phyloP scores from a whole-genome alignment of 768 basidiomycete species.

The Mycena haematopus region DNA sequence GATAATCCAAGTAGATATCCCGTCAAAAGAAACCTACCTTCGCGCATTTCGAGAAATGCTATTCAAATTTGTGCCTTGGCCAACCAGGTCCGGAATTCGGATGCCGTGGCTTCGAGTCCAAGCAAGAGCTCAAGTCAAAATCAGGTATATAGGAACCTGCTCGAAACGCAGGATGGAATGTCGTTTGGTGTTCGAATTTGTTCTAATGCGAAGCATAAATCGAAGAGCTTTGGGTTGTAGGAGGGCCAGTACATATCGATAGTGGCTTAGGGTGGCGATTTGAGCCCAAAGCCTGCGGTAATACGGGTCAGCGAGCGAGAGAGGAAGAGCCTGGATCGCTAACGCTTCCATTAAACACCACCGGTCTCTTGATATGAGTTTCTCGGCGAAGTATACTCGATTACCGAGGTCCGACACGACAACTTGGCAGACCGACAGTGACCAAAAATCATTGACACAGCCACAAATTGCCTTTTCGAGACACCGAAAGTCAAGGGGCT shows the following conservation, averaged over 20 bases:
- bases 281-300: not conserved
- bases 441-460: not conserved
- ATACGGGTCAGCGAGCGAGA: no score
- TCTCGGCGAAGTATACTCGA: not conserved
- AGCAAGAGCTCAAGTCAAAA: not conserved
- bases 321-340: not conserved
- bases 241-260: not conserved
- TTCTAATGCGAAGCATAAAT: not conserved
- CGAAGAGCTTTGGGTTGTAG: not conserved
- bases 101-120: not conserved
- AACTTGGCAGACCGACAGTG: not conserved
- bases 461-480: not conserved
- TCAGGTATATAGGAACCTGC: not conserved
- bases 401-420: not conserved
- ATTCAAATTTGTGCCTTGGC: not conserved
- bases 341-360: not conserved
- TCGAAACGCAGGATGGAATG: not conserved
- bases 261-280: not conserved
- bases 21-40: conserved; percentile 14
- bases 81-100: not conserved
- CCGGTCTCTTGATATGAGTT: not conserved
- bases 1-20: not conserved
- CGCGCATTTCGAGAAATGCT: conserved; percentile 9
- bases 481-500: no score
- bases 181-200: not conserved